Evolutionary conservation across 192 early-diverging fungal species (phyloP).

Genomic region (Anaeromyces robustus): DNA sequence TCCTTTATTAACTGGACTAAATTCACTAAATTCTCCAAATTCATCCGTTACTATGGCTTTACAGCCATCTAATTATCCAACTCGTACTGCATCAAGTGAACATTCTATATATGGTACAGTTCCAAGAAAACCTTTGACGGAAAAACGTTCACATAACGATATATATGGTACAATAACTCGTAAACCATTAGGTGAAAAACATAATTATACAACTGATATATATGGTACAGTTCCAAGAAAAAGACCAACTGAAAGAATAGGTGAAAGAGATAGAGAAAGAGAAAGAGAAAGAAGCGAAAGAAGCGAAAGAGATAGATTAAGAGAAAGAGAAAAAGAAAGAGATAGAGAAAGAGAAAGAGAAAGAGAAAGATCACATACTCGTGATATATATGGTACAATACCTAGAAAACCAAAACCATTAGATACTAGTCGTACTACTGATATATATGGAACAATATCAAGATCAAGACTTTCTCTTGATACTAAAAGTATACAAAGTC

Average conservation of each 20-base stretch:
- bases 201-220: too few relatives aligned
- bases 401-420: background rate
- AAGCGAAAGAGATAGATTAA: background rate
- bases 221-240: background rate
- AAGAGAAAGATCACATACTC: background rate
- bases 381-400: background rate
- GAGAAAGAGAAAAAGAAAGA: background rate
- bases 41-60: background rate
- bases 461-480: background rate
- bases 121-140: background rate
- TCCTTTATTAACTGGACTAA: background rate
- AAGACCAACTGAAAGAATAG: background rate
- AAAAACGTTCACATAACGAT: too few relatives aligned
- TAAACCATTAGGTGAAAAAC: too few relatives aligned
- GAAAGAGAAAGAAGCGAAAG: background rate
- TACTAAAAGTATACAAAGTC: background rate
- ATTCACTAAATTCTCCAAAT: background rate
- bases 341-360: background rate
- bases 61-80: background rate
- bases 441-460: background rate
- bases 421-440: too few relatives aligned
- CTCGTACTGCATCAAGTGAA: background rate
- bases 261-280: background rate
- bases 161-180: too few relatives aligned
- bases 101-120: background rate